Conservation (phyloP, 164 flowering plant genomes). For the Annona cherimola region DNA sequence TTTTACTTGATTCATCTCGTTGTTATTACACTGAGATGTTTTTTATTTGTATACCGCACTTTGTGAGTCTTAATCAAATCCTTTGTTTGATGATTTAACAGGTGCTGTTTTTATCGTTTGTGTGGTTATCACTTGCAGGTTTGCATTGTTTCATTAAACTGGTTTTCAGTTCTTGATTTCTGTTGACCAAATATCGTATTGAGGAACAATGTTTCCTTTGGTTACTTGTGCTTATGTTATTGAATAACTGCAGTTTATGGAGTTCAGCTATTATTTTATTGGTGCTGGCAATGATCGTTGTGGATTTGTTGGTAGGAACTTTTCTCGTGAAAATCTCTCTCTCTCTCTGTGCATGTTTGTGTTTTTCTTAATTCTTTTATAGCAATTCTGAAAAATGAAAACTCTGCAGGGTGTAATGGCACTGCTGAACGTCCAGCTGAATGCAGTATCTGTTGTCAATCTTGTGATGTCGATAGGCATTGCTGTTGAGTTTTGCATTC, state of each 20-base stretch:
- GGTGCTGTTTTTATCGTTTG: constrained; percentile 95
- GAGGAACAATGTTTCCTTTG: not conserved
- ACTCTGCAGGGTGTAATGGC: constrained; percentile 94
- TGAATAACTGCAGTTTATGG: constrained; percentile 61
- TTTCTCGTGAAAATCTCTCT: not conserved
- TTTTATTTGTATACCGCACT: not conserved
- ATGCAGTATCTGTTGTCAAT: constrained; percentile 96
- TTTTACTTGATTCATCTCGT: not conserved
- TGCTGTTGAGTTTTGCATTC: constrained; percentile 95
- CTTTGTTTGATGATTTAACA: constrained; percentile 26
- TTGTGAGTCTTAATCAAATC: not conserved
- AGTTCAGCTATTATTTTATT: constrained; percentile 82
- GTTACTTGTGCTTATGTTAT: constrained; percentile 2
- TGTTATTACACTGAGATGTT: not conserved
- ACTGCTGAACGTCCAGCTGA: constrained; percentile 75
- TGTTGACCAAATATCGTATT: not conserved
- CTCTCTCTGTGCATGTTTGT: not conserved
- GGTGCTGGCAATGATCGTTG: constrained; percentile 79
- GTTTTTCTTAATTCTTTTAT: constrained; percentile 1
- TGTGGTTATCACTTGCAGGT: constrained; percentile 89
- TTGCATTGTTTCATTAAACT: constrained; percentile 19
- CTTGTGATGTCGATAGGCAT: constrained; percentile 96
- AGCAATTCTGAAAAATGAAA: constrained; percentile 9
- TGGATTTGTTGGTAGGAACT: constrained; percentile 74
- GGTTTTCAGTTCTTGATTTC: not conserved